Evolutionary conservation across 768 basidiomycete species (phyloP).

Genomic region (Suillus placidus): DNA sequence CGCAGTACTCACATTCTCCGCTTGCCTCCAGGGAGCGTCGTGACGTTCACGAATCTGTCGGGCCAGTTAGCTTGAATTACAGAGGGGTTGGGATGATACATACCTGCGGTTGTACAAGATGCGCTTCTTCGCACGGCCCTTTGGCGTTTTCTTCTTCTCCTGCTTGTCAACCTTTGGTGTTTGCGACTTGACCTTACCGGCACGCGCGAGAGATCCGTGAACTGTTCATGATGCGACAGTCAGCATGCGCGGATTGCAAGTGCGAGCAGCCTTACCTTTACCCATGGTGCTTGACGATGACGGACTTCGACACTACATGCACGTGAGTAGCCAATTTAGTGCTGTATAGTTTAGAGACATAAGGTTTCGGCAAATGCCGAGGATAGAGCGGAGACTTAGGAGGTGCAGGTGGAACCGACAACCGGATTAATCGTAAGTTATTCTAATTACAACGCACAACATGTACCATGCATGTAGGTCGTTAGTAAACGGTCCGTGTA

Average conservation of each 20-base stretch:
- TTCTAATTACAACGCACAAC: neutral
- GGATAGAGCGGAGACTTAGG: too few relatives aligned
- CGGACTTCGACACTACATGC: constrained; percentile 6
- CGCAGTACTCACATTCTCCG: constrained; percentile 91
- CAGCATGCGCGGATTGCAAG: constrained; percentile 3
- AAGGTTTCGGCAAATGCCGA: constrained; percentile 2
- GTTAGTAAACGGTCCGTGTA: neutral
- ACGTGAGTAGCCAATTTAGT: constrained; percentile 2
- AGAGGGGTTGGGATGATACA: constrained; percentile 30
- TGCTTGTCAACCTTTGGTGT: constrained; percentile 97
- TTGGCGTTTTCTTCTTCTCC: constrained; percentile 99
- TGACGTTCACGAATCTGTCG: constrained; percentile 89
- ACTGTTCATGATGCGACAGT: constrained; percentile 47
- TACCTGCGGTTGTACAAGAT: constrained; percentile 92
- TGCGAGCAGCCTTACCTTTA: constrained; percentile 5
- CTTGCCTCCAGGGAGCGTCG: constrained; percentile 88
- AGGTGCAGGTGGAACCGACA: too few relatives aligned
- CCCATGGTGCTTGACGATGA: constrained; percentile 8
- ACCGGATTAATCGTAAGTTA: neutral
- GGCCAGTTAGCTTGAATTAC: constrained; percentile 11
- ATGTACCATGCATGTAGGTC: neutral
- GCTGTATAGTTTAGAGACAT: constrained; percentile 2
- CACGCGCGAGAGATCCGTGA: constrained; percentile 99
- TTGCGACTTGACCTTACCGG: constrained; percentile 99
- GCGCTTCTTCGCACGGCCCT: constrained; percentile 97